These are phyloP conservation scores for Cochlearia excelsa DNA, from an alignment of 345 rosid species.

Conservation along the genomic window DNA sequence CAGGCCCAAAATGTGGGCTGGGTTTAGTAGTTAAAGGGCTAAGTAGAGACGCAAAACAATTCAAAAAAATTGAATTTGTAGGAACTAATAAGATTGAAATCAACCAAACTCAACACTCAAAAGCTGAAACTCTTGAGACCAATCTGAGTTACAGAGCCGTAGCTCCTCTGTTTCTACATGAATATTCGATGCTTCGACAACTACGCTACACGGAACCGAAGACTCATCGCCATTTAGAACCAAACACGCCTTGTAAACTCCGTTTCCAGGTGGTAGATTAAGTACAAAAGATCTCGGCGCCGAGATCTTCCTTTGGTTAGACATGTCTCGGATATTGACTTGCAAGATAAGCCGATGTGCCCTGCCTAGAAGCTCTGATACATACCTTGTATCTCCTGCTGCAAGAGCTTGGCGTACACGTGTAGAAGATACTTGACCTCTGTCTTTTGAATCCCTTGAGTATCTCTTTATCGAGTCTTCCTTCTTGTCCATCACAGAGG, in stretches of 20 bases:
- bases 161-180: constrained; percentile 54
- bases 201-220: constrained; percentile 55
- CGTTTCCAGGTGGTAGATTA: constrained; percentile 76
- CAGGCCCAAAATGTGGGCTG: too few relatives aligned
- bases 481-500: constrained; percentile 84
- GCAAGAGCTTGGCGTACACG: constrained; percentile 91
- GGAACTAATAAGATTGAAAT: constrained; percentile 13
- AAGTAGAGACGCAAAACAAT: too few relatives aligned
- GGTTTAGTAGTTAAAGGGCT: too few relatives aligned
- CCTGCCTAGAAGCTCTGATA: constrained; percentile 83
- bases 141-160: constrained; percentile 36
- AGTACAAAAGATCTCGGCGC: constrained; percentile 54
- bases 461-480: constrained; percentile 41
- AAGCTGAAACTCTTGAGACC: constrained; percentile 41
- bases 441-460: constrained; percentile 55
- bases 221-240: constrained; percentile 42
- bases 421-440: constrained; percentile 92
- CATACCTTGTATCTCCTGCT: constrained; percentile 68
- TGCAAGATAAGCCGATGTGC: constrained; percentile 63
- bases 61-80: constrained; percentile 7
- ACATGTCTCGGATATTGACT: constrained; percentile 30
- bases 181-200: constrained; percentile 49
- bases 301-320: constrained; percentile 41
- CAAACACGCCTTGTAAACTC: constrained; percentile 54
- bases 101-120: constrained; percentile 69